Evolutionary conservation across 2,329 filamentous ascomycete species (phyloP).

Genomic region (Ophiostoma populinum): DNA sequence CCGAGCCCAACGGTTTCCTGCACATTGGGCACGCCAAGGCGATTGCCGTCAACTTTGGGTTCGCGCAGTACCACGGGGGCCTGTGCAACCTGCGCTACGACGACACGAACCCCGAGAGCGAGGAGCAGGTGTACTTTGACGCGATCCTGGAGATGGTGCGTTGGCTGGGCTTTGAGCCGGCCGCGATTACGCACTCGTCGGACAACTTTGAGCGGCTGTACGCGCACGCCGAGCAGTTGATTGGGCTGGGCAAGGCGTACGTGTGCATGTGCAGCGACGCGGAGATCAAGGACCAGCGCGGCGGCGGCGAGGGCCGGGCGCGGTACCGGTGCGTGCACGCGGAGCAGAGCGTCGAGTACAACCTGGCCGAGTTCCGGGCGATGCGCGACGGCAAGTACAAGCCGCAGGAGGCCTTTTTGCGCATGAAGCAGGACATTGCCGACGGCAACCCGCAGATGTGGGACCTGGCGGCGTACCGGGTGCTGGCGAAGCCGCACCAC

Average conservation of each 20-base stretch:
- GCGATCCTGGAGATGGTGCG: slow-evolving; percentile 77
- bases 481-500: slow-evolving; percentile 54
- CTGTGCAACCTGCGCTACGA: slow-evolving; percentile 29
- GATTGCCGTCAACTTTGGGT: slow-evolving; percentile 92
- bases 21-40: slow-evolving; percentile 93
- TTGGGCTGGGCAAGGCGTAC: slow-evolving; percentile 53
- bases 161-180: slow-evolving; percentile 74
- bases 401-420: slow-evolving; percentile 64
- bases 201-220: slow-evolving; percentile 85
- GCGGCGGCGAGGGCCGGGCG: slow-evolving; percentile 50
- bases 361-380: slow-evolving; percentile 60
- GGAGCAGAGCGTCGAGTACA: slow-evolving; percentile 55
- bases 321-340: slow-evolving; percentile 72
- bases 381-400: slow-evolving; percentile 90
- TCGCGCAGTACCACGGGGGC: slow-evolving; percentile 70
- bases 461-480: slow-evolving; percentile 83
- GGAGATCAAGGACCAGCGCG: slow-evolving; percentile 75
- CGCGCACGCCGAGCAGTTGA: slow-evolving; percentile 72
- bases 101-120: slow-evolving; percentile 87
- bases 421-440: slow-evolving; percentile 61
- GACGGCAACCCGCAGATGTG: slow-evolving; percentile 37
- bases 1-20: slow-evolving; percentile 83
- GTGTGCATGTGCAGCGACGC: slow-evolving; percentile 76
- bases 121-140: slow-evolving; percentile 76
- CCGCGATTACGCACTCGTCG: slow-evolving; percentile 67